A percentile compares a stretch with the other conserved stretches of the same genome.
These are phyloP conservation scores for Hortaea werneckii DNA, from an alignment of 2,329 filamentous ascomycete genomes.

Conservation along the genomic window DNA sequence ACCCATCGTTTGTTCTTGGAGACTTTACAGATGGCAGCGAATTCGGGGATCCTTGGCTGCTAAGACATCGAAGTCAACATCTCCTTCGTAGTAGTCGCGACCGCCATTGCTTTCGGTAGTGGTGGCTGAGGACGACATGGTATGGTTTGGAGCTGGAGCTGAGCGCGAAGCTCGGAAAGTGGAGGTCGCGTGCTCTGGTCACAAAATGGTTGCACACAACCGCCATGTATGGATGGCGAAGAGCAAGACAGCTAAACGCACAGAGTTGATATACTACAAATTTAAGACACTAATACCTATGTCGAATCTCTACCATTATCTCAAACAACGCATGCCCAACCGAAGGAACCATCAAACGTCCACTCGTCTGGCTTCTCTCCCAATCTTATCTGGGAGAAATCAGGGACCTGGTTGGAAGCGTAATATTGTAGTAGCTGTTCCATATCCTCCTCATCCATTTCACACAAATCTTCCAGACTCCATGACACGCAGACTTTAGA, in stretches of 20 bases:
- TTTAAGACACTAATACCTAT: too few relatives aligned
- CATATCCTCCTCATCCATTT: conserved; percentile 74
- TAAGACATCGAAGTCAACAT: conserved; percentile 53
- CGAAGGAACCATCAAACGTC: conserved; percentile 39
- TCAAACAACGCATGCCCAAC: conserved; percentile 27
- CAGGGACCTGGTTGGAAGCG: conserved; percentile 34
- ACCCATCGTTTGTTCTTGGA: conserved; percentile 40
- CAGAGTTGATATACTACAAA: too few relatives aligned
- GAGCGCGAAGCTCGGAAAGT: not conserved
- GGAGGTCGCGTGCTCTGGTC: too few relatives aligned
- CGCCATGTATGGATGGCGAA: too few relatives aligned
- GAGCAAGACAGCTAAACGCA: too few relatives aligned
- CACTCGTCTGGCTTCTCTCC: conserved; percentile 29
- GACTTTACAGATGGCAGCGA: conserved; percentile 41
- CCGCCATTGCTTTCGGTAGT: not conserved
- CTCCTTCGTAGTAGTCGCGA: conserved; percentile 39
- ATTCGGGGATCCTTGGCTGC: conserved; percentile 48
- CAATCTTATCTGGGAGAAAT: conserved; percentile 31
- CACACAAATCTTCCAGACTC: conserved; percentile 72
- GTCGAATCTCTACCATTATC: too few relatives aligned
- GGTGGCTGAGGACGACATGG: conserved; percentile 4
- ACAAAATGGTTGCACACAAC: too few relatives aligned
- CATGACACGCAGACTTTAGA: conserved; percentile 81
- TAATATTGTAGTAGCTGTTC: conserved; percentile 72
- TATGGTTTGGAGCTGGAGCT: not conserved